Conservation (phyloP, 1,139 yeast genomes). For the Chernovozyma sophiae-reginae region DNA sequence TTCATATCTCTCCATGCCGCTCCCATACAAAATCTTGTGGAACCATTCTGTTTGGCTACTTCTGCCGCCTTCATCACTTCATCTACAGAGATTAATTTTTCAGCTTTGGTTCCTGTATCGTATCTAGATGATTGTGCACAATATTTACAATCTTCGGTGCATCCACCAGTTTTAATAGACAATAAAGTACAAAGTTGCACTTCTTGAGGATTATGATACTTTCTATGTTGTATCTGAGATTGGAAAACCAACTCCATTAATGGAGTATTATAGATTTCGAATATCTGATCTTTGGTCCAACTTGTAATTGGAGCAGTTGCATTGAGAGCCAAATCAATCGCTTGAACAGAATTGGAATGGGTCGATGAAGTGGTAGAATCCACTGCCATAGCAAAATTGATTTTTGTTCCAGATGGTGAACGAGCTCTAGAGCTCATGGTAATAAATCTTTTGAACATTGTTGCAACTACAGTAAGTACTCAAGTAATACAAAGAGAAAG, state of each 20-base stretch:
- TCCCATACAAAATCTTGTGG: constrained; percentile 81
- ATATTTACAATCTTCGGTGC: constrained; percentile 77
- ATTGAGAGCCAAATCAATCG: constrained; percentile 15
- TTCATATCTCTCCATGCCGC: constrained; percentile 88
- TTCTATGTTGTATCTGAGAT: constrained; percentile 65
- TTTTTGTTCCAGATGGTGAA: not conserved
- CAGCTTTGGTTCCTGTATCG: constrained; percentile 67
- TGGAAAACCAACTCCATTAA: constrained; percentile 57
- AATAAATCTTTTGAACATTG: not conserved
- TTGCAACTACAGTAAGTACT: too few species aligned
- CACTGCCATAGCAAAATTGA: constrained; percentile 1
- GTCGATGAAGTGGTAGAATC: constrained; percentile 1
- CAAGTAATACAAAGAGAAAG: too few species aligned
- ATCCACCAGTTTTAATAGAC: constrained; percentile 76
- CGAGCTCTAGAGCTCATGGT: not conserved
- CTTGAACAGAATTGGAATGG: not conserved
- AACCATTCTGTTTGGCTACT: constrained; percentile 64
- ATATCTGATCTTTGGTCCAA: constrained; percentile 62
- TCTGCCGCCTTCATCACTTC: constrained; percentile 61
- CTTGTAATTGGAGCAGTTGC: constrained; percentile 34
- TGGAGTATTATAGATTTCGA: constrained; percentile 60
- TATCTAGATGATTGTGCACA: constrained; percentile 73
- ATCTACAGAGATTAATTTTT: constrained; percentile 56
- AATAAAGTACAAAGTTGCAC: constrained; percentile 74
- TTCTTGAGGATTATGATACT: constrained; percentile 62